Conservation (phyloP, 176 grass and related monocot genomes). For the Leersia perrieri region DNA sequence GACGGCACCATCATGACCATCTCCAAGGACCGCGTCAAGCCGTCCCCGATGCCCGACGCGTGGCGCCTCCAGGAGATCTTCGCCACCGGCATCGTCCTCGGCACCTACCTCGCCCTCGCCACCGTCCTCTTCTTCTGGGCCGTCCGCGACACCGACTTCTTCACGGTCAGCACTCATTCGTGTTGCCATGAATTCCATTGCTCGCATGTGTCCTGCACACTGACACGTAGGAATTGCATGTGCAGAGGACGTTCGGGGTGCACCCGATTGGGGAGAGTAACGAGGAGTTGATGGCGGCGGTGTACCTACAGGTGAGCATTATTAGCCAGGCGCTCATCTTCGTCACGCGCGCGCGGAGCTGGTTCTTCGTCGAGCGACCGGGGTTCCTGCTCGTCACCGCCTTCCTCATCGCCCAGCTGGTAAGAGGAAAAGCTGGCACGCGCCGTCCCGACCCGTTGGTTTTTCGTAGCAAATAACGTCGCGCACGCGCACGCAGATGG, state of each 20-base stretch:
- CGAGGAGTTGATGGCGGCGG: constrained; percentile 54
- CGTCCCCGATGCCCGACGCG: constrained; percentile 56
- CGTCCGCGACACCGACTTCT: constrained; percentile 50
- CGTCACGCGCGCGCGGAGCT: constrained; percentile 54
- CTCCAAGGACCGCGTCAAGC: constrained; percentile 85
- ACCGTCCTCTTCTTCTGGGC: constrained; percentile 77
- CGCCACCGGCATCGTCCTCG: constrained; percentile 78
- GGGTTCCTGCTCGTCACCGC: constrained; percentile 50
- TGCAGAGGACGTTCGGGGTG: constrained; percentile 48
- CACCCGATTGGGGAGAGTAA: constrained; percentile 37
- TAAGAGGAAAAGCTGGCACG: not conserved
- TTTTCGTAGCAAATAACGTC: too few relatives aligned
- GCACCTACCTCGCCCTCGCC: constrained; percentile 78
- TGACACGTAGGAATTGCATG: not conserved
- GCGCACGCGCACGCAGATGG: constrained; percentile 33
- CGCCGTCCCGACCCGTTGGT: too few relatives aligned
- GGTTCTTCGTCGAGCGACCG: constrained; percentile 62
- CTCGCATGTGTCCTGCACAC: not conserved
- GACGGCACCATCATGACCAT: constrained; percentile 99
- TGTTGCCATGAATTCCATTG: too few relatives aligned
- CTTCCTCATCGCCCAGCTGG: constrained; percentile 54
- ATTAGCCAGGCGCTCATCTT: constrained; percentile 88
- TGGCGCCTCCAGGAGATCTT: constrained; percentile 88
- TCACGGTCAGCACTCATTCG: constrained; percentile 39
- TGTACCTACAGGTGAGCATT: constrained; percentile 86